A percentile compares a stretch with the other conserved stretches of the same genome.
phyloP scores from a whole-genome alignment of 495 filamentous ascomycete genomes.

The Daldinia caldariorum region DNA sequence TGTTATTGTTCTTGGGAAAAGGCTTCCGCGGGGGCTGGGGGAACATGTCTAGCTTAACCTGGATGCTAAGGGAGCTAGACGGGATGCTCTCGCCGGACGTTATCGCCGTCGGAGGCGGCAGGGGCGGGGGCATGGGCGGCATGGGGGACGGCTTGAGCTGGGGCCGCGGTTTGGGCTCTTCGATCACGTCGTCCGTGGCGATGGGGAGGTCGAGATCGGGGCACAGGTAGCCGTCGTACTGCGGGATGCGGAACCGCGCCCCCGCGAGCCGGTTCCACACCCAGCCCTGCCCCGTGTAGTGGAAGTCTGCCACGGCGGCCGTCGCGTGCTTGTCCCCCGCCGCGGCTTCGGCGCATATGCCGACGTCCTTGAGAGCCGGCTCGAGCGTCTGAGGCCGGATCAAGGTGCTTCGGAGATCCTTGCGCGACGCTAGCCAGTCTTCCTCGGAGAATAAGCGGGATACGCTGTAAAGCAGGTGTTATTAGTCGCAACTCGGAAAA shows the following conservation, averaged over 20 bases:
- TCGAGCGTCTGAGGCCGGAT: conserved; percentile 36
- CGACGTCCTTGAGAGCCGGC: conserved; percentile 25
- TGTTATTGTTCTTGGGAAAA: background rate
- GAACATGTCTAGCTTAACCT: conserved; percentile 23
- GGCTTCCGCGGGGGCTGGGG: conserved; percentile 27
- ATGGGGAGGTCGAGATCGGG: conserved; percentile 42
- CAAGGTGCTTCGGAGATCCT: conserved; percentile 16
- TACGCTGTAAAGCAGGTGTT: conserved; percentile 22
- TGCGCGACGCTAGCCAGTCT: conserved; percentile 27
- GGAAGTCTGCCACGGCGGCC: conserved; percentile 45
- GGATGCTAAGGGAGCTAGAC: background rate
- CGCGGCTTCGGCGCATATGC: conserved; percentile 17
- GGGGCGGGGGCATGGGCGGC: background rate
- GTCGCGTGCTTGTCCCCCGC: conserved; percentile 34
- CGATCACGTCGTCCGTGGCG: conserved; percentile 38
- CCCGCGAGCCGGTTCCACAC: conserved; percentile 43
- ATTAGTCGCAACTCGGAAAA: background rate
- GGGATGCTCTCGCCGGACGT: background rate
- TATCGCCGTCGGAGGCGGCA: background rate
- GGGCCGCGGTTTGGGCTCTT: conserved; percentile 26
- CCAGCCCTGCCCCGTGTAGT: conserved; percentile 34
- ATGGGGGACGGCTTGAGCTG: conserved; percentile 20
- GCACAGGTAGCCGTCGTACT: conserved; percentile 45
- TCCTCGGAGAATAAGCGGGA: conserved; percentile 39
- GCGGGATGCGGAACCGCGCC: conserved; percentile 45